These are phyloP conservation scores for Diaporthe australafricana DNA, from an alignment of 2,329 filamentous ascomycete genomes.

Conservation along the genomic window DNA sequence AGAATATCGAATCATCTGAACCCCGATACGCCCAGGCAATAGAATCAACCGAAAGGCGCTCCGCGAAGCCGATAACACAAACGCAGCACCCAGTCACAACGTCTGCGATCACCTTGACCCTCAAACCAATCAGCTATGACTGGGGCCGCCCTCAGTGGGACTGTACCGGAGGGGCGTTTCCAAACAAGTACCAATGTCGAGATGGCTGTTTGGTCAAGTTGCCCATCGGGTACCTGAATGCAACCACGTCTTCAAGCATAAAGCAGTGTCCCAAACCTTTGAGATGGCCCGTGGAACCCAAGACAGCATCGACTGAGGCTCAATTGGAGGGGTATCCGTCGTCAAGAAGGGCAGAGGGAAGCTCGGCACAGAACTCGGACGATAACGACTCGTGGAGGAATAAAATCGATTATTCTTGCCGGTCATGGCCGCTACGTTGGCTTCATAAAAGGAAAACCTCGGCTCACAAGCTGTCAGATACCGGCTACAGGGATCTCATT, in stretches of 20 bases:
- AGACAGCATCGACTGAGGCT: not conserved
- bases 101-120: not conserved
- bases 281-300: no score
- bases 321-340: not conserved
- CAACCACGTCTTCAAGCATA: not conserved
- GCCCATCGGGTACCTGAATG: not conserved
- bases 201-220: not conserved
- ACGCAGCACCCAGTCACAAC: not conserved
- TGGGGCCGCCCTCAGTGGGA: not conserved
- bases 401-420: not conserved
- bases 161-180: not conserved
- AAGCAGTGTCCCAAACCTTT: not conserved
- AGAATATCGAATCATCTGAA: not conserved
- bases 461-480: not conserved
- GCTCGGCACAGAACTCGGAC: not conserved
- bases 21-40: not conserved
- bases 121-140: not conserved
- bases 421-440: not conserved
- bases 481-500: not conserved
- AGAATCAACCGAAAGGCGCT: not conserved
- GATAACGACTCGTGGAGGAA: rapidly evolving
- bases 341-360: not conserved
- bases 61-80: not conserved
- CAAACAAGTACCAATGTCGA: not conserved
- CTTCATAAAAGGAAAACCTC: not conserved